Base-by-base conservation (phyloP, 2,329 filamentous ascomycete species). In the Xylaria sp. region DNA sequence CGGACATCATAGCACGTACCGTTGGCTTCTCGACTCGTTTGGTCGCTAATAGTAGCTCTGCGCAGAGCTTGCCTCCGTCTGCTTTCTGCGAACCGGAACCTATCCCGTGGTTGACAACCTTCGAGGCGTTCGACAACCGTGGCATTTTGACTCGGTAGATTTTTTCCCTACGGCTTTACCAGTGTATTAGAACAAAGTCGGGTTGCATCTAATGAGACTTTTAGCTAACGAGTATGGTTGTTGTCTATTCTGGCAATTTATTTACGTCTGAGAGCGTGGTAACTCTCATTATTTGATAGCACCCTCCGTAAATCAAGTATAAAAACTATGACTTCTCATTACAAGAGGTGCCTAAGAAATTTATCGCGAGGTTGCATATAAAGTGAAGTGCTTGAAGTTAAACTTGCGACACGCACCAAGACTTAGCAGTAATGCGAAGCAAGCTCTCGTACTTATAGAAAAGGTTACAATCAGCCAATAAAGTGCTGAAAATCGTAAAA, bases 61-160 rank as follows among this genome's bases (percentile, higher is more conserved):
- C 20, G 25, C 65, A 60, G 65, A 67, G 50, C 43, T 23, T 52
- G 45, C 34, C 50, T 46, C 48, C 56, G 64, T 58, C 32, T 58
- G 39, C 55, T 58, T n/a, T 58, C 55, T 58, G 25, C 4, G 39
- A 32, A 45, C 36, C 36, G 55, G 39, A 58, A 58, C 36, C 18
- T 41, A 36, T 56, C 34, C 34, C 10, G 53, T 5, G 32, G 34
- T 10, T 39, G 23, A 28, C 18, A 30, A 15, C 34, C 25, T 32
- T 15, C 10, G 10, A 20, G 20, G 32, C 12, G 15, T 32, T 25
- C 18, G 18, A 32, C 15, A 15, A 20, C 25, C 6, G 25, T 39
- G 8, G 7, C 23, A 56, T 18, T 20, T 45, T 20, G 3, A 32
- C 12, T 30, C 23, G 39, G 39, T n/a, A 58, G 39, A 58, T 58